A percentile compares a stretch with the other conserved stretches of the same genome.
Evolutionary conservation across 1,284 basidiomycete species (phyloP).

Genomic region (Ustilago xerochloae): DNA sequence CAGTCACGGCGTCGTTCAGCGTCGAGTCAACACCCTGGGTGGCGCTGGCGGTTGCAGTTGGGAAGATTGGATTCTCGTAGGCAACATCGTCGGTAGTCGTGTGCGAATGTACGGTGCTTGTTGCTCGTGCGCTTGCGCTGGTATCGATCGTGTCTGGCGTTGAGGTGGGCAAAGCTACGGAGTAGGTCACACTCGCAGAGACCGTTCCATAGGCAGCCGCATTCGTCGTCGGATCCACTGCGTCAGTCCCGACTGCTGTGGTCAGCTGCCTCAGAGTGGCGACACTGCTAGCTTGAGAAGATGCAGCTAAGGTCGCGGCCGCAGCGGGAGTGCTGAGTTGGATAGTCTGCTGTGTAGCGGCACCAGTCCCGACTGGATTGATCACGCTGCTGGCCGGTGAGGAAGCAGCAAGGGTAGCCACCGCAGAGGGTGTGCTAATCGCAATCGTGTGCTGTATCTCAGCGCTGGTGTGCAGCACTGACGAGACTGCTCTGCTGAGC

Average conservation of each 20-base stretch:
- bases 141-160: too few species aligned
- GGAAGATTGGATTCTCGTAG: conserved; percentile 16
- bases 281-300: background rate
- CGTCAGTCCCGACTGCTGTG: background rate
- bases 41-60: background rate
- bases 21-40: background rate
- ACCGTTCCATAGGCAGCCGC: background rate
- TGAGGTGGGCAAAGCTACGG: too few species aligned
- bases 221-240: background rate
- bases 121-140: background rate
- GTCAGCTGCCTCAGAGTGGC: background rate
- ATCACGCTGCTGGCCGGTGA: background rate
- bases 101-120: background rate
- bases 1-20: background rate
- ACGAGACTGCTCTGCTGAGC: conserved; percentile 6
- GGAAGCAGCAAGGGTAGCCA: background rate
- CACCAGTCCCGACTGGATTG: too few species aligned
- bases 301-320: background rate
- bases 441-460: background rate
- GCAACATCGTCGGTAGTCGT: conserved; percentile 8
- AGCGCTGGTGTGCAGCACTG: background rate
- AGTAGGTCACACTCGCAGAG: background rate
- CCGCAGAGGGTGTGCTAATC: background rate
- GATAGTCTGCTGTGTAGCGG: too few species aligned
- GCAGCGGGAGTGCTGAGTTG: background rate